Base-by-base conservation (phyloP, 164 flowering plant genomes). In the Magnolia sinica region DNA sequence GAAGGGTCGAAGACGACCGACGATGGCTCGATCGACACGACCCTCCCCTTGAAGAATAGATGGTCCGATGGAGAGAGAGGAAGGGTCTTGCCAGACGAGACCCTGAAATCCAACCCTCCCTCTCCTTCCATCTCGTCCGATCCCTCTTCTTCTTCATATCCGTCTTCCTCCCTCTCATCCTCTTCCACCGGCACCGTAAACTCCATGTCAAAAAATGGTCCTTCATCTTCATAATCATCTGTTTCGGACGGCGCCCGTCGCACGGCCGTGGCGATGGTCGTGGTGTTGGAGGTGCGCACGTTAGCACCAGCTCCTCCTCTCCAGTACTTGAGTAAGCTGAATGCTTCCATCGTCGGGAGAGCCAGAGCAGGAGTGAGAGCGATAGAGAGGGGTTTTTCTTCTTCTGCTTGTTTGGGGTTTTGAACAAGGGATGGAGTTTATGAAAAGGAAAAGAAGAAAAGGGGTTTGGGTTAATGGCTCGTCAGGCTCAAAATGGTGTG, bases 341-440 rank as follows among this genome's bases (percentile, higher is more conserved):
- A 90, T 79, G 92, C 91, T 83, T 95, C 98, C 98, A 95, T 95
- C 22, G 94, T 90, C 65, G 97, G 97, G 88, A 94, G 85, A 92
- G 98, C 97, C 94, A 92, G 95, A 77, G 74, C 77, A 10, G 68
- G 29, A 24, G 68, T 1, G 16, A 24, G 68, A 65, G 10, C n/a
- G 67, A 22, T 31, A 64, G 68, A 23, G 29, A 10, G 61, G 61
- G 61, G 18, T 10, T 37, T 37, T 37, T 37, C 45, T 4, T 37
- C 45, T 37, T 37, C 45, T 0, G 45, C 45, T 37, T 37, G 45
- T 37, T 37, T 4, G 45, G 45, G 45, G 45, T 37, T 37, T 37
- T 37, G 7, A 37, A 37, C 45, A 3, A 55, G 13, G 1, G 18
- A 55, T 2, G 61, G 18, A 55, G 0, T 7, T 55, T 16, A 10